These are phyloP conservation scores for Arthrobotrys pseudoclavata DNA, from an alignment of 2,329 filamentous ascomycete genomes.

Conservation along the genomic window DNA sequence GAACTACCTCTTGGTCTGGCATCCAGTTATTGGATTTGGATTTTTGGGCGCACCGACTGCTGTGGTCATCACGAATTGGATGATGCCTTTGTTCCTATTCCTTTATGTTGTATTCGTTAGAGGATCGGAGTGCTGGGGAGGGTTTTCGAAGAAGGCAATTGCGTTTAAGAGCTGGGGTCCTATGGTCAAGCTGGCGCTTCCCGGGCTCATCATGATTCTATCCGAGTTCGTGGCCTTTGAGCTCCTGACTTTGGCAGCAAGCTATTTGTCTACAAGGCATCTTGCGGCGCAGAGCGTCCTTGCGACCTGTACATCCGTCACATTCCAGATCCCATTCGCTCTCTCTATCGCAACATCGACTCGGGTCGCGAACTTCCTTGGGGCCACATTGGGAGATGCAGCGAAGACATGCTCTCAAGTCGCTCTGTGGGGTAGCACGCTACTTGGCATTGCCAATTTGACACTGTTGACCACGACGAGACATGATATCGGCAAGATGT, in stretches of 20 bases:
- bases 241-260: slow-evolving; percentile 84
- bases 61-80: slow-evolving; percentile 79
- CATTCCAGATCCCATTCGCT: slow-evolving; percentile 93
- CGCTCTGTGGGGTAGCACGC: slow-evolving; percentile 74
- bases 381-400: slow-evolving; percentile 83
- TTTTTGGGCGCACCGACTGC: slow-evolving; percentile 86
- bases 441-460: slow-evolving; percentile 85
- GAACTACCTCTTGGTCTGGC: slow-evolving; percentile 72
- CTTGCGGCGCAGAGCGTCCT: slow-evolving; percentile 82
- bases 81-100: slow-evolving; percentile 80
- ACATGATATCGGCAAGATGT: slow-evolving; percentile 80
- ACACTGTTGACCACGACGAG: slow-evolving; percentile 77
- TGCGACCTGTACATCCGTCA: slow-evolving; percentile 80
- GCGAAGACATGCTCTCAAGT: slow-evolving; percentile 76
- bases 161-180: slow-evolving; percentile 78
- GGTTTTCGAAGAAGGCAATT: slow-evolving; percentile 73
- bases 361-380: slow-evolving; percentile 90
- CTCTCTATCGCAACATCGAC: slow-evolving; percentile 90
- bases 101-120: slow-evolving; percentile 80
- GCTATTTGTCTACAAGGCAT: slow-evolving; percentile 79
- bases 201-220: slow-evolving; percentile 92
- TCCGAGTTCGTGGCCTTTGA: slow-evolving; percentile 96
- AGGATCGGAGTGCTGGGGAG: slow-evolving; percentile 83
- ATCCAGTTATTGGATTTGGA: slow-evolving; percentile 70
- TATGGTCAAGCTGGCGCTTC: slow-evolving; percentile 82